phyloP scores from a whole-genome alignment of 2,329 filamentous ascomycete species.

The Phialophora chinensis region DNA sequence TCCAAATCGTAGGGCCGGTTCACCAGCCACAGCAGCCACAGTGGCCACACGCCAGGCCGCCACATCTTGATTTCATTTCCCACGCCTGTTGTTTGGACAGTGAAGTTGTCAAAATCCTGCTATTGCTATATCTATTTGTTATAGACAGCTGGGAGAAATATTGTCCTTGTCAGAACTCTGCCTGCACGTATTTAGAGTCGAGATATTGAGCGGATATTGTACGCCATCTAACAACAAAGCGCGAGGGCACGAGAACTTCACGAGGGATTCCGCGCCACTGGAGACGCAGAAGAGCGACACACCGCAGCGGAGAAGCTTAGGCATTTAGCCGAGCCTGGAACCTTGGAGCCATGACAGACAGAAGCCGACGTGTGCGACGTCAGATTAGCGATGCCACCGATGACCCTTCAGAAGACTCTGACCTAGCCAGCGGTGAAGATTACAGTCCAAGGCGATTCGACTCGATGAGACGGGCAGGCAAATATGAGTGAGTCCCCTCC shows the following conservation, averaged over 20 bases:
- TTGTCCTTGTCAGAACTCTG: background rate
- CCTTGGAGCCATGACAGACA: conserved; percentile 37
- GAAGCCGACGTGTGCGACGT: conserved; percentile 38
- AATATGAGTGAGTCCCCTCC: conserved; percentile 37
- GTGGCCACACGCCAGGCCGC: conserved; percentile 3
- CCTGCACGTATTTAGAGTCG: background rate
- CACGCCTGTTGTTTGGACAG: background rate
- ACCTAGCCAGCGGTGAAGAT: conserved; percentile 37
- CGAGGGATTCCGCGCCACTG: conserved; percentile 25
- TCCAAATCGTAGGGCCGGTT: background rate
- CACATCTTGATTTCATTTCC: conserved; percentile 10
- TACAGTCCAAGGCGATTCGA: conserved; percentile 35
- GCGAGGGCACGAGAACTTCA: conserved; percentile 29
- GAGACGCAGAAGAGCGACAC: conserved; percentile 22
- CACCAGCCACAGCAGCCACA: background rate
- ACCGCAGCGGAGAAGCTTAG: conserved; percentile 18
- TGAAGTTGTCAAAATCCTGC: background rate
- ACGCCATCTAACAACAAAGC: background rate
- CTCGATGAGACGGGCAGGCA: conserved; percentile 36
- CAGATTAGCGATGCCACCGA: conserved; percentile 40
- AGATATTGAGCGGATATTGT: background rate
- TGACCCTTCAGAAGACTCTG: conserved; percentile 38
- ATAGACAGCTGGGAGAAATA: background rate
- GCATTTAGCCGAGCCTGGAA: conserved; percentile 30
- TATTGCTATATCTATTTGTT: background rate